Percentiles rank a stretch among this genome's conserved stretches.
Conservation (phyloP, 2,329 filamentous ascomycete species). For the Exophiala spinifera region DNA sequence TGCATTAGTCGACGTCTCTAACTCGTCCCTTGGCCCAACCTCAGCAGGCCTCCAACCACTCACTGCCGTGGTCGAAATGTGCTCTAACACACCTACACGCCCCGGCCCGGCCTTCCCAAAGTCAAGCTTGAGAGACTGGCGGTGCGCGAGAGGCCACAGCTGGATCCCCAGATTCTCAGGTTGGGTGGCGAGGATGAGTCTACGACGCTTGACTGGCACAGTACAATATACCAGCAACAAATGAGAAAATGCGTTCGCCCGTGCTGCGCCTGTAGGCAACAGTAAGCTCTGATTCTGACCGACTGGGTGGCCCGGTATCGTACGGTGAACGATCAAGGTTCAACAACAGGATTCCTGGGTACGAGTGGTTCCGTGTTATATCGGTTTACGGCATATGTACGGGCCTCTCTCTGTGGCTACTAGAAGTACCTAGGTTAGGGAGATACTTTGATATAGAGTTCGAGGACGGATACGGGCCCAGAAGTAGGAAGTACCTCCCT, state of each 20-base stretch:
- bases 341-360: not conserved
- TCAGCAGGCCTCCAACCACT: constrained; percentile 18
- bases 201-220: not conserved
- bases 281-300: not conserved
- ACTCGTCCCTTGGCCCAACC: constrained; percentile 20
- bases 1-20: constrained; percentile 26
- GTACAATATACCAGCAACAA: not conserved
- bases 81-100: constrained; percentile 10
- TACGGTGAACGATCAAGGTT: not conserved
- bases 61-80: constrained; percentile 7
- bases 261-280: not conserved
- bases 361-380: not conserved
- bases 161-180: constrained; percentile 9
- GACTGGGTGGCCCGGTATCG: not conserved
- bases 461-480: too few relatives aligned
- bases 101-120: constrained; percentile 11
- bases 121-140: constrained; percentile 5
- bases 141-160: constrained; percentile 11
- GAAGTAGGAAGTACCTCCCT: not conserved
- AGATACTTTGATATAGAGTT: too few relatives aligned
- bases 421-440: too few relatives aligned
- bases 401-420: too few relatives aligned
- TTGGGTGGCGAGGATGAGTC: constrained; percentile 5
- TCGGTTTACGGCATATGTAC: not conserved
- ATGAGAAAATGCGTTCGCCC: not conserved